These are phyloP conservation scores for Magnolia changhungtana DNA, from an alignment of 164 flowering plant genomes.

Conservation along the genomic window DNA sequence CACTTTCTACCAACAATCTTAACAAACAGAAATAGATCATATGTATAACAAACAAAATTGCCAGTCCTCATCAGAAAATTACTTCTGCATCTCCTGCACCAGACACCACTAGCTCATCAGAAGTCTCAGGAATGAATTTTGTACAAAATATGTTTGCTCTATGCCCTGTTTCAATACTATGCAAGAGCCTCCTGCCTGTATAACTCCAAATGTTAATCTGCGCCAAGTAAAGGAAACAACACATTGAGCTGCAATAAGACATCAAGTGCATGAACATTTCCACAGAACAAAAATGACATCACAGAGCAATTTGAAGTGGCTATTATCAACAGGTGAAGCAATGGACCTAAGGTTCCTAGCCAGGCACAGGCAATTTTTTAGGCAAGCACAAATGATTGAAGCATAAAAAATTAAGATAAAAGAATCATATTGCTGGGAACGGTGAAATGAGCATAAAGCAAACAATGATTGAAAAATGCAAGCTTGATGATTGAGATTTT, in stretches of 20 bases:
- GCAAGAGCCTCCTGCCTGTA: constrained; percentile 58
- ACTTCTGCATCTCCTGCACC: constrained; percentile 97
- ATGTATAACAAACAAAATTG: neutral
- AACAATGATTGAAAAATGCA: no score
- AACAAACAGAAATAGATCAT: constrained; percentile 1
- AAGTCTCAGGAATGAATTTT: constrained; percentile 90
- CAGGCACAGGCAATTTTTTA: neutral
- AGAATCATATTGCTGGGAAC: neutral
- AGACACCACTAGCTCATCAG: constrained; percentile 89
- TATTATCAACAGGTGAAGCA: neutral
- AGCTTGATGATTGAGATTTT: no score
- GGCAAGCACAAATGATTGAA: neutral
- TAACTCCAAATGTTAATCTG: constrained; percentile 90
- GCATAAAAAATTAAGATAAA: no score
- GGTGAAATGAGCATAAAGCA: no score
- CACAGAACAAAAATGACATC: neutral
- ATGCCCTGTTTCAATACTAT: constrained; percentile 83
- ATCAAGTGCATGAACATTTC: no score
- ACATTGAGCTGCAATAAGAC: neutral
- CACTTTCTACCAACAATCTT: constrained; percentile 6
- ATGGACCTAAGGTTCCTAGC: neutral
- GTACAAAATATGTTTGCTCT: constrained; percentile 88
- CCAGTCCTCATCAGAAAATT: constrained; percentile 19
- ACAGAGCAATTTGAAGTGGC: neutral
- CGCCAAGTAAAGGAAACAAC: constrained; percentile 6